Evolutionary conservation across 1,284 basidiomycete genomes (phyloP).

Genomic region (Hortiboletus rubellus): DNA sequence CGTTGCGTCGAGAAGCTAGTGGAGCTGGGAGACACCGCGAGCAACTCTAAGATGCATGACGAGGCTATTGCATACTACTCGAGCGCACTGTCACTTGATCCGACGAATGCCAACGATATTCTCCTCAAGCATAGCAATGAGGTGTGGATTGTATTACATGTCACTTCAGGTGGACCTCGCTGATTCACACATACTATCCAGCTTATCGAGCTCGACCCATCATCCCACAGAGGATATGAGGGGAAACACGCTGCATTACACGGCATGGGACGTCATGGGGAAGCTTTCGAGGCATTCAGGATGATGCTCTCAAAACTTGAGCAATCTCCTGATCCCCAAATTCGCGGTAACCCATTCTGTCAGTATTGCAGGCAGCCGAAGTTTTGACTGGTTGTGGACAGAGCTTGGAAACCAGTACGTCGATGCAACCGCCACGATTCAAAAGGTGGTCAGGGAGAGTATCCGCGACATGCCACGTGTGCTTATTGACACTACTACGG

Average conservation of each 20-base stretch:
- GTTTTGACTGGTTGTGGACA: background rate
- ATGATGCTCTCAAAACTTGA: background rate
- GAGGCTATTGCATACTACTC: too few species aligned
- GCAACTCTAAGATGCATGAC: too few species aligned
- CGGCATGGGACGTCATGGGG: background rate
- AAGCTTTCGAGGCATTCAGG: background rate
- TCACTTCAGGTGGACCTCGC: too few species aligned
- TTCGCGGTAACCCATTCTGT: background rate
- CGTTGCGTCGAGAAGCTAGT: too few species aligned
- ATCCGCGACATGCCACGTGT: background rate
- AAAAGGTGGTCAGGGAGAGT: background rate
- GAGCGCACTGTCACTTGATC: background rate
- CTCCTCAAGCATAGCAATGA: too few species aligned
- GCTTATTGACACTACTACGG: background rate
- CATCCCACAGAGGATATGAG: background rate
- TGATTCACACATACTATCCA: background rate
- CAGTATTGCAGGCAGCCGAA: too few species aligned
- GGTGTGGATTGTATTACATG: background rate
- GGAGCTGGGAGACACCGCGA: too few species aligned
- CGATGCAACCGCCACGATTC: background rate
- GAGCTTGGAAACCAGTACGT: background rate
- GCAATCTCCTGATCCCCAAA: background rate
- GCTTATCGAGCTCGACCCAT: background rate
- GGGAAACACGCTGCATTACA: background rate
- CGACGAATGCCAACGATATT: background rate